These are phyloP conservation scores for Austroboletus novae-zelandiae DNA, from an alignment of 1,284 basidiomycete genomes.

Conservation along the genomic window DNA sequence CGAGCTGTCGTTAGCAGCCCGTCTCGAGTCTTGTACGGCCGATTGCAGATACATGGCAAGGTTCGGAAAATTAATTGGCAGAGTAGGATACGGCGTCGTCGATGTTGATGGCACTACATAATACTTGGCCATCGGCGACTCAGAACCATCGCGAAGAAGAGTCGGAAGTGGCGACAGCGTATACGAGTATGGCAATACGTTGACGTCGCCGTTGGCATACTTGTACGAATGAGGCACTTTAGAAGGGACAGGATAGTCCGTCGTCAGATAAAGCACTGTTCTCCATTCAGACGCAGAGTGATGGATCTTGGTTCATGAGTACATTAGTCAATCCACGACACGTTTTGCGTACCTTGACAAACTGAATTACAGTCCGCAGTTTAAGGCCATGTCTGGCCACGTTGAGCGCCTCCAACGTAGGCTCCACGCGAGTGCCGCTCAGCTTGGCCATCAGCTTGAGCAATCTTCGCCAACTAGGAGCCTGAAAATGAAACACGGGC, in stretches of 20 bases:
- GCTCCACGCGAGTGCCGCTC: constrained; percentile 65
- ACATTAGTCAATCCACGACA: background rate
- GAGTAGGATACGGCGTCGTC: constrained; percentile 57
- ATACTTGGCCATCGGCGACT: constrained; percentile 60
- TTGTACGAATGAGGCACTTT: constrained; percentile 43
- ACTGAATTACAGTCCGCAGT: constrained; percentile 71
- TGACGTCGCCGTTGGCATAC: constrained; percentile 58
- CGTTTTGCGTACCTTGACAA: constrained; percentile 54
- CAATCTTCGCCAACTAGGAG: constrained; percentile 67
- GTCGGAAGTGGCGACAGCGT: constrained; percentile 54
- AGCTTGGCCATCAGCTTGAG: constrained; percentile 70
- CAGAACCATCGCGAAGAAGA: constrained; percentile 59
- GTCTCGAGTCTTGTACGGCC: constrained; percentile 64
- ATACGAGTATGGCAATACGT: constrained; percentile 68
- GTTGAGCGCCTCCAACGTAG: constrained; percentile 64
- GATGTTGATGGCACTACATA: constrained; percentile 65
- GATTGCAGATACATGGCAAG: constrained; percentile 72
- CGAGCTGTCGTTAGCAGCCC: constrained; percentile 53
- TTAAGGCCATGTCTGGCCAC: constrained; percentile 54
- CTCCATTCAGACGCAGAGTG: constrained; percentile 61
- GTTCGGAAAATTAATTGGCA: constrained; percentile 72
- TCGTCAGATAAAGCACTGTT: constrained; percentile 69
- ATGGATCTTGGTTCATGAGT: constrained; percentile 46
- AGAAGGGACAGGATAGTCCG: constrained; percentile 60
- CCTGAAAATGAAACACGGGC: constrained; percentile 67